These are phyloP conservation scores for Leishmania mexicana DNA, from an alignment of 208 protist genomes.

Conservation along the genomic window DNA sequence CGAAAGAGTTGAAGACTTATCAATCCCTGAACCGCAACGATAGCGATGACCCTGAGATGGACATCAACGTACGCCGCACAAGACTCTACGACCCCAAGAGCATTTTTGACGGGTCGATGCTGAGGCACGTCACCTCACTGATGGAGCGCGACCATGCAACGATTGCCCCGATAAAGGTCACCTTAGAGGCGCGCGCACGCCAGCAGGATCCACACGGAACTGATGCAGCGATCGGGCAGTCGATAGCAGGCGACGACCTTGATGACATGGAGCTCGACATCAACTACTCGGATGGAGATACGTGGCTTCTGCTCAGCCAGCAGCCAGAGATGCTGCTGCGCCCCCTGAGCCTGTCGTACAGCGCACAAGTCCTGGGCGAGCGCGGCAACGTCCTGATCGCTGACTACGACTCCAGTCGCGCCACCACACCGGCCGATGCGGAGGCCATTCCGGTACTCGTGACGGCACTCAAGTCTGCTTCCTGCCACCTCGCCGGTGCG, in stretches of 20 bases:
- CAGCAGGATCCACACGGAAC: background rate
- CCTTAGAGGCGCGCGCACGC: slow-evolving; percentile 11
- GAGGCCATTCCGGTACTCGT: slow-evolving; percentile 70
- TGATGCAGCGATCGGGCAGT: background rate
- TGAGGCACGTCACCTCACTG: slow-evolving; percentile 65
- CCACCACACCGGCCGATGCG: slow-evolving; percentile 36
- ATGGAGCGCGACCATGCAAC: slow-evolving; percentile 55
- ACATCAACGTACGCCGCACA: slow-evolving; percentile 17
- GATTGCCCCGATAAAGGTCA: slow-evolving; percentile 57
- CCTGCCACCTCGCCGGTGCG: slow-evolving; percentile 54
- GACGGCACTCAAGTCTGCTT: slow-evolving; percentile 70
- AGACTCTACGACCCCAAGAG: slow-evolving; percentile 46
- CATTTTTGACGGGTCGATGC: slow-evolving; percentile 44
- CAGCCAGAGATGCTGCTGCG: slow-evolving; percentile 42
- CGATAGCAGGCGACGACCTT: background rate
- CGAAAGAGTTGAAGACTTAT: slow-evolving; percentile 75
- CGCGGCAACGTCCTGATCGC: slow-evolving; percentile 74
- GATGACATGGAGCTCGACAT: slow-evolving; percentile 28
- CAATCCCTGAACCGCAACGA: slow-evolving; percentile 57
- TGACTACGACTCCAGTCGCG: slow-evolving; percentile 43
- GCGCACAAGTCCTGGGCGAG: slow-evolving; percentile 72
- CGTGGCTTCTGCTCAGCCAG: slow-evolving; percentile 16
- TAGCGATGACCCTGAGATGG: slow-evolving; percentile 50
- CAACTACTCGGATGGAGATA: slow-evolving; percentile 37
- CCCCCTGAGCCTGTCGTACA: slow-evolving; percentile 49